These are phyloP conservation scores for Colletotrichum chrysophilum DNA, from an alignment of 2,329 filamentous ascomycete genomes.

Conservation along the genomic window DNA sequence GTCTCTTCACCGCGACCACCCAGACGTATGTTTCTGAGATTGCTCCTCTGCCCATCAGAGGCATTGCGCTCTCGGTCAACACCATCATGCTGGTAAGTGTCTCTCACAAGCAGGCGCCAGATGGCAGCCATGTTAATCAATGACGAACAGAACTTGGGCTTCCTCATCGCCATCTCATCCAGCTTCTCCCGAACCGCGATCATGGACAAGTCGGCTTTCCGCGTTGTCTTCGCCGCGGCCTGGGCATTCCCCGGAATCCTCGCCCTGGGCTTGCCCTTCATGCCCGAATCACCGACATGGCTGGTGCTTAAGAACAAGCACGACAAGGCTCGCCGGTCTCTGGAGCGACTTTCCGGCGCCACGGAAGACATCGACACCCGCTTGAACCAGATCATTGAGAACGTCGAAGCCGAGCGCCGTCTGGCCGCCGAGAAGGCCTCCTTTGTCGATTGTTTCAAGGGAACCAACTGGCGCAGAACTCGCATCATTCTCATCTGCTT, in stretches of 20 bases:
- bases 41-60: slow-evolving; percentile 35
- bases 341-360: slow-evolving; percentile 31
- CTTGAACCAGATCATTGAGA: slow-evolving; percentile 42
- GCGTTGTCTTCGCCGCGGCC: slow-evolving; percentile 35
- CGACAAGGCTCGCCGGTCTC: slow-evolving; percentile 32
- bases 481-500: slow-evolving; percentile 24
- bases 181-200: slow-evolving; percentile 38
- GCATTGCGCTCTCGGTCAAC: slow-evolving; percentile 41
- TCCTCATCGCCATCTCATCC: slow-evolving; percentile 36
- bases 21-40: slow-evolving; percentile 41
- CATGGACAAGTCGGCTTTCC: slow-evolving; percentile 32
- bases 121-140: neutral
- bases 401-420: slow-evolving; percentile 37
- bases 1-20: slow-evolving; percentile 19
- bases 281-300: slow-evolving; percentile 46
- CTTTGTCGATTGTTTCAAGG: slow-evolving; percentile 39
- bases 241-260: slow-evolving; percentile 31
- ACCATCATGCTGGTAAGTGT: slow-evolving; percentile 42
- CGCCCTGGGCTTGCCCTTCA: slow-evolving; percentile 24
- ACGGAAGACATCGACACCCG: slow-evolving; percentile 35
- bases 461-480: slow-evolving; percentile 38
- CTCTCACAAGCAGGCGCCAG: neutral
- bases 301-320: slow-evolving; percentile 36
- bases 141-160: slow-evolving; percentile 10
- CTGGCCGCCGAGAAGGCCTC: slow-evolving; percentile 25